phyloP scores from a whole-genome alignment of 192 early-diverging fungal genomes.

The Phycomyces blakesleeanus region DNA sequence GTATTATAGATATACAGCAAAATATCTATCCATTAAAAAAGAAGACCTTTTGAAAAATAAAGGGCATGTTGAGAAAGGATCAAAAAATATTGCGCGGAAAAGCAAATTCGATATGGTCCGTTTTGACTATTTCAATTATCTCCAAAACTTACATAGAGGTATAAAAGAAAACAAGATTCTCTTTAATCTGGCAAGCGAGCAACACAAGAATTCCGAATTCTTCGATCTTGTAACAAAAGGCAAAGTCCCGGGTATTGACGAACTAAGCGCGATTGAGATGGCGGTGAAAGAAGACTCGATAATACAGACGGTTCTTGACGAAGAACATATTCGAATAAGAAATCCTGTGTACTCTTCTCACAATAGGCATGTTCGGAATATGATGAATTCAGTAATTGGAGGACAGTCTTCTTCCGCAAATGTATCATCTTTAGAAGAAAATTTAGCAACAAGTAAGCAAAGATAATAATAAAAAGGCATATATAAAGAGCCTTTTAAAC shows the following conservation, averaged over 20 bases:
- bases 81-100: constrained; percentile 42
- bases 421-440: too few species aligned
- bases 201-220: constrained; percentile 45
- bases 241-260: constrained; percentile 34
- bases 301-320: constrained; percentile 41
- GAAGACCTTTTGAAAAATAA: constrained; percentile 26
- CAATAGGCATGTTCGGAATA: constrained; percentile 2
- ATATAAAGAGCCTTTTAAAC: too few species aligned
- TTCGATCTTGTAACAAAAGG: constrained; percentile 33
- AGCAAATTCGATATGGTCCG: constrained; percentile 58
- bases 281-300: constrained; percentile 15
- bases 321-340: constrained; percentile 45
- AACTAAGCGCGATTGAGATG: constrained; percentile 22
- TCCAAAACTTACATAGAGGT: constrained; percentile 52
- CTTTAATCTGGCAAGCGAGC: constrained; percentile 49
- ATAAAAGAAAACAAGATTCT: constrained; percentile 56
- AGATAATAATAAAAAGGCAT: too few species aligned
- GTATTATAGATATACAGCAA: constrained; percentile 38
- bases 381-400: not conserved
- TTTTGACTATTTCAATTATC: constrained; percentile 52
- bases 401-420: too few species aligned
- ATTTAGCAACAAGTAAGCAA: too few species aligned
- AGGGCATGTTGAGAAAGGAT: constrained; percentile 38
- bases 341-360: too few species aligned
- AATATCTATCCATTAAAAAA: constrained; percentile 39